These are phyloP conservation scores for Alloteropsis semialata DNA, from an alignment of 176 grass and related monocot genomes.

Conservation along the genomic window DNA sequence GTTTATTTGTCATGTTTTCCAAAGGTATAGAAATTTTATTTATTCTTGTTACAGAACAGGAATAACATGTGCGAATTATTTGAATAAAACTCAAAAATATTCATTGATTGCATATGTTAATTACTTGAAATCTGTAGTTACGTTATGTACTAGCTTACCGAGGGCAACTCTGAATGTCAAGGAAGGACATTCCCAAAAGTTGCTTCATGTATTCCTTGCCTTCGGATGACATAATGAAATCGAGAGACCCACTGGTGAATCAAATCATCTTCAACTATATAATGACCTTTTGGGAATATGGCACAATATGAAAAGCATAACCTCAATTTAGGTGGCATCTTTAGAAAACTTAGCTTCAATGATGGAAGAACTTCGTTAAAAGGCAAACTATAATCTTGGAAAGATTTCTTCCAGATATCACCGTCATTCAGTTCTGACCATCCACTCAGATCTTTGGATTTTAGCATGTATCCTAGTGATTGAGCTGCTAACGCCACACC, in stretches of 20 bases:
- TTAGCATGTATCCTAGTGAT: slow-evolving; percentile 20
- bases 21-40: too few relatives aligned
- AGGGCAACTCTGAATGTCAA: background rate
- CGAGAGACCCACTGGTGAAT: slow-evolving; percentile 36
- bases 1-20: too few relatives aligned
- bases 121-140: background rate
- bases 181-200: slow-evolving; percentile 24
- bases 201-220: background rate
- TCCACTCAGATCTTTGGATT: background rate
- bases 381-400: background rate
- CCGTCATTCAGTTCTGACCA: background rate
- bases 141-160: background rate
- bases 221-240: slow-evolving; percentile 13
- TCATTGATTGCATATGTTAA: too few relatives aligned
- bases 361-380: slow-evolving; percentile 7
- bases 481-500: slow-evolving; percentile 37
- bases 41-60: too few relatives aligned
- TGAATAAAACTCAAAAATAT: too few relatives aligned
- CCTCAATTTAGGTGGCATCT: slow-evolving; percentile 7
- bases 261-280: slow-evolving; percentile 3
- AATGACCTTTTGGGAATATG: background rate
- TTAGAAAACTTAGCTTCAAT: slow-evolving; percentile 24
- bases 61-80: too few relatives aligned
- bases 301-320: slow-evolving; percentile 30
- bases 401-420: slow-evolving; percentile 19